Conservation (phyloP, 2,329 filamentous ascomycete genomes). For the Colletotrichum orchidophilum region DNA sequence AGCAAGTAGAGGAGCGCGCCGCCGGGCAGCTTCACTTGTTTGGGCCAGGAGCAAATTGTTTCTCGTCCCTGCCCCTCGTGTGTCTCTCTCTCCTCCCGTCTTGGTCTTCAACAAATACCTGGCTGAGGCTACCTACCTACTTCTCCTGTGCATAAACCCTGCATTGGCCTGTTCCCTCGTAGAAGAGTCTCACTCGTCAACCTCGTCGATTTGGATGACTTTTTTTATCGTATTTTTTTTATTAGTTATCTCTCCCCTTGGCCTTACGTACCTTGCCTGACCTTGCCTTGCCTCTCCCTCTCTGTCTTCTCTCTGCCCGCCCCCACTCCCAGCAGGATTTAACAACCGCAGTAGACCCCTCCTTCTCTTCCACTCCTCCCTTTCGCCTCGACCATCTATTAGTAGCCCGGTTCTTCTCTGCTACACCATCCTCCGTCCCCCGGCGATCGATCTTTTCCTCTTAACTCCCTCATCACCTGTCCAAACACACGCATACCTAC, state of each 20-base stretch:
- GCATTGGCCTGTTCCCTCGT: background rate
- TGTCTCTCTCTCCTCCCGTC: constrained; percentile 8
- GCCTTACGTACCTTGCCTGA: background rate
- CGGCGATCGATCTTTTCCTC: background rate
- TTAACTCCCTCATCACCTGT: background rate
- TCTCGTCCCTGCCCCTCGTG: constrained; percentile 19
- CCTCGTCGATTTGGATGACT: constrained; percentile 1
- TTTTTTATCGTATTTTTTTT: constrained; percentile 24
- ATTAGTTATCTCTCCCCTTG: constrained; percentile 8
- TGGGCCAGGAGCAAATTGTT: constrained; percentile 24
- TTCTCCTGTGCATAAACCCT: constrained; percentile 21
- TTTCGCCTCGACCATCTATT: background rate
- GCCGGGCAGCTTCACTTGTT: background rate
- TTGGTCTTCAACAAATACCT: constrained; percentile 31
- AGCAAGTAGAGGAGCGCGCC: background rate
- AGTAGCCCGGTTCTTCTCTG: background rate
- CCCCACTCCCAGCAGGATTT: constrained; percentile 23
- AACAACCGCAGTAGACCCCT: constrained; percentile 22
- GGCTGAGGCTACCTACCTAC: constrained; percentile 21
- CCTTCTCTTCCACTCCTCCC: constrained; percentile 4
- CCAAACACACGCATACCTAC: background rate
- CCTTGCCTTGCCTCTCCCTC: background rate
- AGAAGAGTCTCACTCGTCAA: constrained; percentile 20
- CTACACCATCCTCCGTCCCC: background rate
- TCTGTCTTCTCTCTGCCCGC: background rate